Evolutionary conservation across 129 eudicot genomes (phyloP).

Genomic region (Artemisia argyi): DNA sequence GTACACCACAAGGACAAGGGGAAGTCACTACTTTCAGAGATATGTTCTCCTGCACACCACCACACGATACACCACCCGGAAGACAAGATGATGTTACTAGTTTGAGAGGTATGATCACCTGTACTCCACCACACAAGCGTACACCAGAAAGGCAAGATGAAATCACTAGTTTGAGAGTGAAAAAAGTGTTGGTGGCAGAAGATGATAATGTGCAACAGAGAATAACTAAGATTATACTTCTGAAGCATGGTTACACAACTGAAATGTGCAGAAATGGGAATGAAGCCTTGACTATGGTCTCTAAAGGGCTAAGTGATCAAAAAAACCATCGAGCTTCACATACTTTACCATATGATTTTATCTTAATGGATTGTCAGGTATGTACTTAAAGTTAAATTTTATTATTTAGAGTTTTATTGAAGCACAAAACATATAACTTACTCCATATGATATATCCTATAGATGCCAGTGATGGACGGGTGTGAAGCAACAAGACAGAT

Average conservation of each 20-base stretch:
- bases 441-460: background rate
- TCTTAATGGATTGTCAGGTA: conserved; percentile 70
- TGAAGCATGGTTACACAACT: conserved; percentile 28
- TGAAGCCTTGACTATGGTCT: conserved; percentile 43
- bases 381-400: background rate
- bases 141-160: conserved; percentile 32
- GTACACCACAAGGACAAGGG: background rate
- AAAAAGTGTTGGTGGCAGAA: conserved; percentile 43
- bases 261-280: conserved; percentile 43
- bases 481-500: conserved; percentile 37
- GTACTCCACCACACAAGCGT: background rate
- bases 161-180: conserved; percentile 36
- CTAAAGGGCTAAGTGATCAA: conserved; percentile 37
- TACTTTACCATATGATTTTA: conserved; percentile 46
- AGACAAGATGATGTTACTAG: background rate
- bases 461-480: conserved; percentile 33
- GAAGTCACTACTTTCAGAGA: background rate
- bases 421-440: background rate
- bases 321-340: conserved; percentile 21
- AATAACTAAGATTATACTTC: conserved; percentile 25
- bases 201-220: conserved; percentile 32
- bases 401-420: background rate
- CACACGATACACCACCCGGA: background rate
- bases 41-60: no score
- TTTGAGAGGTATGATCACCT: no score